Evolutionary conservation across 192 early-diverging fungal species (phyloP).

Genomic region (Linnemannia hyalina): DNA sequence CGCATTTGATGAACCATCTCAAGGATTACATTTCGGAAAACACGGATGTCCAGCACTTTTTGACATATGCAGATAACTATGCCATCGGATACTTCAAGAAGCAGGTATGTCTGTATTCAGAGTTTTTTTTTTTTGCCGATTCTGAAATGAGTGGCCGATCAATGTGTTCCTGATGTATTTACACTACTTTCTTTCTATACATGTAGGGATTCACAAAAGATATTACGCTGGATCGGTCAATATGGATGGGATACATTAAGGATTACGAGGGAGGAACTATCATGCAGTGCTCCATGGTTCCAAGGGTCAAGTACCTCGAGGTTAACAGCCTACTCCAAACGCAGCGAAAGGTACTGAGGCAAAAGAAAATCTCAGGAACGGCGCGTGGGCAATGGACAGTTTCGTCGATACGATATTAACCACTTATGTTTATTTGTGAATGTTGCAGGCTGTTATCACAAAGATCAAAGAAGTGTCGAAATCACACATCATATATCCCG

Average conservation of each 20-base stretch:
- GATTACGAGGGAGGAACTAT: conserved; percentile 99
- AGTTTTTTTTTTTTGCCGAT: too few relatives aligned
- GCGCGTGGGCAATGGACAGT: not conserved
- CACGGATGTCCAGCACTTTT: conserved; percentile 84
- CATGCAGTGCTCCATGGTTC: conserved; percentile 96
- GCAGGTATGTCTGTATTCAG: conserved; percentile 65
- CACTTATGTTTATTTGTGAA: not conserved
- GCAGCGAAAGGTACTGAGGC: conserved; percentile 66
- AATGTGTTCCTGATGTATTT: too few relatives aligned
- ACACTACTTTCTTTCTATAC: not conserved
- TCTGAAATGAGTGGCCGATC: too few relatives aligned
- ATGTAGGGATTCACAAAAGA: conserved; percentile 93
- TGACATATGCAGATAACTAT: conserved; percentile 99
- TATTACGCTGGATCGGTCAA: conserved; percentile 90
- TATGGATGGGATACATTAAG: conserved; percentile 99
- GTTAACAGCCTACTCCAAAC: conserved; percentile 77
- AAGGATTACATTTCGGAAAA: conserved; percentile 91
- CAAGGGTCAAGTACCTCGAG: conserved; percentile 88
- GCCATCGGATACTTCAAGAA: conserved; percentile 99
- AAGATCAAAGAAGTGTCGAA: conserved; percentile 83
- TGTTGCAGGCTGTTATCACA: conserved; percentile 77
- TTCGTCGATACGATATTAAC: not conserved
- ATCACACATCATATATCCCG: conserved; percentile 85
- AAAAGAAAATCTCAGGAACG: too few relatives aligned
- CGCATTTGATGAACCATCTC: conserved; percentile 93